Evolutionary conservation across 352 stramenopile genomes (phyloP), one percentile per base, ranked within the genome.

Genomic region (Paralagenidium karlingii): DNA sequence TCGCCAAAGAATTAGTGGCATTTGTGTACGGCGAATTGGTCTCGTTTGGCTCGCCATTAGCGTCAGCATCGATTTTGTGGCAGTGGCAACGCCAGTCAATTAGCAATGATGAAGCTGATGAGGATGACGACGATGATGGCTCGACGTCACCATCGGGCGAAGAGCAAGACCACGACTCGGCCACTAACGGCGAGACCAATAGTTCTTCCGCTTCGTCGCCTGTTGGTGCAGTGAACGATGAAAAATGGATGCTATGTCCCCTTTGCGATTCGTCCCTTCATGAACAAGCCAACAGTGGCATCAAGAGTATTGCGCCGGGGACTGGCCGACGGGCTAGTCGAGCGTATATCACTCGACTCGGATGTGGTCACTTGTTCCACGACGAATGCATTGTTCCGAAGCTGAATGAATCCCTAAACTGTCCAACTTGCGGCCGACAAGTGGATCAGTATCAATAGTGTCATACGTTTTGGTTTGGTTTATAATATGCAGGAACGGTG

Each of bases 21-120:
- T 84, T 87, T 40, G 51, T 87, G 20, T 76, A 80, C 44, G 69
- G 64, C n/a, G 55, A 82, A 3, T 36, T 7, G 22, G 3, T 20
- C 3, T 36, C 30, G 7, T n/a, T n/a, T n/a, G n/a, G n/a, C n/a
- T n/a, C n/a, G n/a, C n/a, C n/a, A n/a, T n/a, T n/a, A n/a, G n/a
- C n/a, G n/a, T n/a, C n/a, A n/a, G n/a, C n/a, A n/a, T n/a, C n/a
- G n/a, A n/a, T n/a, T n/a, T n/a, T n/a, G n/a, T n/a, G n/a, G n/a
- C n/a, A n/a, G n/a, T n/a, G n/a, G n/a, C n/a, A n/a, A n/a, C n/a
- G n/a, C n/a, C n/a, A n/a, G n/a, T n/a, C n/a, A n/a, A 36, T 36
- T 7, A 36, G 30, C 3, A 36, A 20, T 7, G 30, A 16, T 3
- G 16, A 36, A 7, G 3, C 30, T 22, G 19, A 8, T 20, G 3